Percentiles rank a stretch among this genome's conserved stretches.
phyloP scores from a whole-genome alignment of 208 protist genomes.

The Baffinella frigidus region DNA sequence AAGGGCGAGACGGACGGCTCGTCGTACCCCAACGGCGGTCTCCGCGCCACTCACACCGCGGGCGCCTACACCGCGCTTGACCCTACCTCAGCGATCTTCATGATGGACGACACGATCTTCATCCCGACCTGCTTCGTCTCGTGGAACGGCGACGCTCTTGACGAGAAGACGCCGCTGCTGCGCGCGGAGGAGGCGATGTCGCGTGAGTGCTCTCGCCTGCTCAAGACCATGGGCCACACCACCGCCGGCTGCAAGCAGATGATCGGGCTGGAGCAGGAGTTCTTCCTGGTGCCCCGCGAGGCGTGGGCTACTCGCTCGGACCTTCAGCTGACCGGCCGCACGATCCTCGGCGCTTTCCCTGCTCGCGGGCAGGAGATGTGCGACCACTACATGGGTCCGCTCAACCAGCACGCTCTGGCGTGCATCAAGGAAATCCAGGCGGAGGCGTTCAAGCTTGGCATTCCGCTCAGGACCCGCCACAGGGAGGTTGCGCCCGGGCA shows the following conservation, averaged over 20 bases:
- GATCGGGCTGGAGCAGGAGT: constrained; percentile 79
- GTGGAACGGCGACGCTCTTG: constrained; percentile 79
- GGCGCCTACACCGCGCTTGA: constrained; percentile 83
- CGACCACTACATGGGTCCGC: constrained; percentile 81
- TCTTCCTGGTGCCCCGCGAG: constrained; percentile 80
- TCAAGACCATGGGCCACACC: constrained; percentile 65
- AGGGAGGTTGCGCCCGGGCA: constrained; percentile 83
- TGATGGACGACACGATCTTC: constrained; percentile 75
- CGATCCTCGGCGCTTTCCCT: constrained; percentile 74
- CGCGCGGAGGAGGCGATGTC: constrained; percentile 70
- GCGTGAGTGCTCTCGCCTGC: constrained; percentile 55
- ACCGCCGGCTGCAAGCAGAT: constrained; percentile 1
- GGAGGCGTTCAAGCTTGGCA: constrained; percentile 77
- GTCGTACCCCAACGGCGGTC: constrained; percentile 79
- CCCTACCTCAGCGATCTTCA: constrained; percentile 78
- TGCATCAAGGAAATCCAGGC: constrained; percentile 72
- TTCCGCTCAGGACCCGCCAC: constrained; percentile 80
- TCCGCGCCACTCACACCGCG: constrained; percentile 74
- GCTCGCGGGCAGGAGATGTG: constrained; percentile 78
- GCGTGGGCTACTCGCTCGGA: constrained; percentile 74
- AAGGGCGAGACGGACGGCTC: constrained; percentile 81
- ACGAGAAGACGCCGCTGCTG: constrained; percentile 82
- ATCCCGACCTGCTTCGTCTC: constrained; percentile 80
- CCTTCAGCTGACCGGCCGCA: constrained; percentile 76
- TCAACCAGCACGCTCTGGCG: constrained; percentile 48